Percentiles rank a stretch among this genome's conserved stretches.
phyloP scores from a whole-genome alignment of 441 rosid genomes.

The Mallotus japonicus region DNA sequence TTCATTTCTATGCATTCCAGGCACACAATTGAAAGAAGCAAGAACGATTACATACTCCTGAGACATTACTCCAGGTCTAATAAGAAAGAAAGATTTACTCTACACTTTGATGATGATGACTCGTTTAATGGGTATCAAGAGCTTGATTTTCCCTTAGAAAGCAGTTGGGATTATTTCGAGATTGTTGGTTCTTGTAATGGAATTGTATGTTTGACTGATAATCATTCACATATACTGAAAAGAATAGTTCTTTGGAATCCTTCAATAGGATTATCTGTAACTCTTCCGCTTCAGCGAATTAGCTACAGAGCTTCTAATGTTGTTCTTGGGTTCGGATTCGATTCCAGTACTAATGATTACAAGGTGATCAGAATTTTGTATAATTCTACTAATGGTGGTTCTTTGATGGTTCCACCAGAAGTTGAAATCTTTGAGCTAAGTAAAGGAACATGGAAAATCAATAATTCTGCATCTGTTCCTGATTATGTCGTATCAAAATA shows the following conservation, averaged over 20 bases:
- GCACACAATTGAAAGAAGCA: constrained; percentile 7
- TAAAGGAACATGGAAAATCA: constrained; percentile 18
- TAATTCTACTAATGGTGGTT: neutral
- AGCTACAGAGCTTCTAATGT: neutral
- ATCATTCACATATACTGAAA: constrained; percentile 1
- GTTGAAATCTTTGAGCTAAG: constrained; percentile 13
- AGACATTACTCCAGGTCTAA: constrained; percentile 9
- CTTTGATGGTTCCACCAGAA: neutral
- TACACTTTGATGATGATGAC: constrained; percentile 9
- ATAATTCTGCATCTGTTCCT: neutral
- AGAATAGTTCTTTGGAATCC: constrained; percentile 25
- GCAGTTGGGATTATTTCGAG: constrained; percentile 5
- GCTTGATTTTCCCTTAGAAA: constrained; percentile 15
- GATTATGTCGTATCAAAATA: neutral
- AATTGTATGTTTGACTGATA: constrained; percentile 19
- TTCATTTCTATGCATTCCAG: constrained; percentile 22
- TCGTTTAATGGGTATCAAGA: constrained; percentile 13
- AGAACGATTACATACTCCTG: constrained; percentile 6
- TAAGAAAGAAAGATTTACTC: constrained; percentile 5
- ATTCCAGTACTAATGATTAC: constrained; percentile 11
- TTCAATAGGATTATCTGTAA: constrained; percentile 17
- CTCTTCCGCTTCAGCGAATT: constrained; percentile 1
- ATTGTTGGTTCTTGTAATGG: constrained; percentile 27
- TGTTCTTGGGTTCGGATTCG: constrained; percentile 28
- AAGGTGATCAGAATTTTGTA: constrained; percentile 26